phyloP scores from a whole-genome alignment of 2,329 filamentous ascomycete genomes.

The Fusarium floridanum region DNA sequence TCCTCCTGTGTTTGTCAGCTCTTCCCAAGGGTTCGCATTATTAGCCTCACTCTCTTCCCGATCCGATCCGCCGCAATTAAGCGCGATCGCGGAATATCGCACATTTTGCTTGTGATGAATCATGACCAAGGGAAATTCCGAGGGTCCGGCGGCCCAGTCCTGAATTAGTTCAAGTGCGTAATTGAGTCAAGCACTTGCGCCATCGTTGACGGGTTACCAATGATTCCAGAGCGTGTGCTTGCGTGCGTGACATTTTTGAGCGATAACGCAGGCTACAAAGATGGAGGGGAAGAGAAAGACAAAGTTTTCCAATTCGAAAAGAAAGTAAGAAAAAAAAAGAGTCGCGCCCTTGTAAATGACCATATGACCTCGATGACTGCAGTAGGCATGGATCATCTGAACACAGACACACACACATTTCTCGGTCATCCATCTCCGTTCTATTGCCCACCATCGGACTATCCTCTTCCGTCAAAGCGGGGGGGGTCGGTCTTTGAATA shows the following conservation, averaged over 20 bases:
- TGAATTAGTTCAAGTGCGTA: conserved; percentile 27
- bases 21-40: conserved; percentile 20
- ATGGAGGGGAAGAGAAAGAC: neutral
- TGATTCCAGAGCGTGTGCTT: neutral
- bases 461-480: conserved; percentile 2
- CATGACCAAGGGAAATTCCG: conserved; percentile 16
- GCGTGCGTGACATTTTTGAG: neutral
- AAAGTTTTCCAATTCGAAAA: neutral
- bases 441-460: conserved; percentile 26
- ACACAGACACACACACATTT: neutral
- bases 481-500: conserved; percentile 5
- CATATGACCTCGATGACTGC: neutral
- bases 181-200: conserved; percentile 37
- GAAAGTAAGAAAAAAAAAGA: neutral
- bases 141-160: conserved; percentile 24
- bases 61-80: conserved; percentile 33
- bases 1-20: conserved; percentile 12
- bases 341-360: neutral
- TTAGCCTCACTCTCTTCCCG: conserved; percentile 1
- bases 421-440: conserved; percentile 18
- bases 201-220: conserved; percentile 17
- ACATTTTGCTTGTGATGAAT: conserved; percentile 32
- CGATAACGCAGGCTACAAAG: neutral
- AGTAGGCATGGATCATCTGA: conserved; percentile 20
- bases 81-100: conserved; percentile 26